These are phyloP conservation scores for Debaryomyces sp. DNA, from an alignment of 1,139 yeast genomes.

Conservation along the genomic window DNA sequence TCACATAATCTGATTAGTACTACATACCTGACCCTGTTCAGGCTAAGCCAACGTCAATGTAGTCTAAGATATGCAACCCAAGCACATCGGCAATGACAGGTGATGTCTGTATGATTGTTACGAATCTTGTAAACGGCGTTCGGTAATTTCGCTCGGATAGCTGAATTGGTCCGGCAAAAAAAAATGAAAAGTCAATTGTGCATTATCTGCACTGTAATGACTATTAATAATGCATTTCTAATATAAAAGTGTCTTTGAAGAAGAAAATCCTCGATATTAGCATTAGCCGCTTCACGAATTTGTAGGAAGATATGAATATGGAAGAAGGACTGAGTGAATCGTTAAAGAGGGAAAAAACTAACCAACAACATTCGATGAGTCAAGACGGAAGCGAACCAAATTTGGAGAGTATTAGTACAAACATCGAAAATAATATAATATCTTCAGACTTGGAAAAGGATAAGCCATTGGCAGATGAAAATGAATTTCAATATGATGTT, in stretches of 20 bases:
- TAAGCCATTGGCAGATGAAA: conserved; percentile 2
- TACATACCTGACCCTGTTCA: too few relatives aligned
- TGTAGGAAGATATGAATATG: background rate
- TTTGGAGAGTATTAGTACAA: conserved; percentile 7
- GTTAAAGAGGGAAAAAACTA: background rate
- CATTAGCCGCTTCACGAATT: too few relatives aligned
- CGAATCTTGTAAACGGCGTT: background rate
- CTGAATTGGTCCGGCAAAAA: background rate
- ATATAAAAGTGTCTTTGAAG: too few relatives aligned
- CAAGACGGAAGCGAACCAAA: conserved; percentile 1
- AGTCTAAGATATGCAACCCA: too few relatives aligned
- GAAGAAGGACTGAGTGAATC: background rate
- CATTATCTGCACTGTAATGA: background rate
- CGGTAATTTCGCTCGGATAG: background rate
- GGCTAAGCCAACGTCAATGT: too few relatives aligned
- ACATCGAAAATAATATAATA: background rate
- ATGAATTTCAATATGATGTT: conserved; percentile 29
- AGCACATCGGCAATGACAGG: too few relatives aligned
- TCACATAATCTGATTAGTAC: too few relatives aligned
- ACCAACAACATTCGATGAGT: background rate
- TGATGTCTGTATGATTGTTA: too few relatives aligned
- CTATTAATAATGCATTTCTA: background rate
- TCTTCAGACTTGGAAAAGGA: conserved; percentile 9
- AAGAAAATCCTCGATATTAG: too few relatives aligned
- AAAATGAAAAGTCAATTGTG: background rate